These are phyloP conservation scores for Solanum medicagineum DNA, from an alignment of 257 asterid genomes.

Conservation along the genomic window DNA sequence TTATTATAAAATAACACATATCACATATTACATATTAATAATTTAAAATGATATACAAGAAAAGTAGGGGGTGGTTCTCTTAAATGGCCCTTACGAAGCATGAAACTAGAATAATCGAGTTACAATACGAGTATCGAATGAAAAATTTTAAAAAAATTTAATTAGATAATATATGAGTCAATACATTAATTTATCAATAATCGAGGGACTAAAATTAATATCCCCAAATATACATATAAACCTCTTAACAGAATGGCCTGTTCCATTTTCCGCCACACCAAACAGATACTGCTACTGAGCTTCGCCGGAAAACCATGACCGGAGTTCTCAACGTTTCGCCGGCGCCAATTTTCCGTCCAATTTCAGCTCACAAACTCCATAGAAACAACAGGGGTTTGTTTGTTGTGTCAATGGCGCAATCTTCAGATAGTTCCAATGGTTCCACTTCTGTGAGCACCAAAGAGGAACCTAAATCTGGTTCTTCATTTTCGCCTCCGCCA, in stretches of 20 bases:
- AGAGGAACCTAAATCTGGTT: constrained; percentile 4
- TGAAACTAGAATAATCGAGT: no score
- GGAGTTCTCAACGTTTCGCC: constrained; percentile 39
- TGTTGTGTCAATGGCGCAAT: constrained; percentile 32
- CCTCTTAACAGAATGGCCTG: background rate
- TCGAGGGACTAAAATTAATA: background rate
- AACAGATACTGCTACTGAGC: background rate
- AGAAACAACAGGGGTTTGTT: constrained; percentile 6
- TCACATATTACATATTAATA: no score
- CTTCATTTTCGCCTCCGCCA: constrained; percentile 61
- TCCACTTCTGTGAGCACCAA: constrained; percentile 11
- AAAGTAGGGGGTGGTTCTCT: no score
- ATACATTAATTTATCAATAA: background rate
- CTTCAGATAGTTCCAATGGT: constrained; percentile 38
- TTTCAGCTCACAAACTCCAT: constrained; percentile 4
- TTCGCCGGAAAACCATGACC: constrained; percentile 32
- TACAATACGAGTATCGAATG: no score
- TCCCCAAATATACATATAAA: background rate
- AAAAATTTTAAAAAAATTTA: no score
- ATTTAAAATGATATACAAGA: no score
- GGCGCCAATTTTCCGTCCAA: constrained; percentile 39
- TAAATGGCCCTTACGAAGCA: no score
- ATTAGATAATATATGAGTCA: background rate
- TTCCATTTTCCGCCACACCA: constrained; percentile 1
- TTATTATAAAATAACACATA: no score